A percentile compares a stretch with the other conserved stretches of the same genome.
phyloP scores from a whole-genome alignment of 2,329 filamentous ascomycete genomes.

The Aspergillus tamarii region DNA sequence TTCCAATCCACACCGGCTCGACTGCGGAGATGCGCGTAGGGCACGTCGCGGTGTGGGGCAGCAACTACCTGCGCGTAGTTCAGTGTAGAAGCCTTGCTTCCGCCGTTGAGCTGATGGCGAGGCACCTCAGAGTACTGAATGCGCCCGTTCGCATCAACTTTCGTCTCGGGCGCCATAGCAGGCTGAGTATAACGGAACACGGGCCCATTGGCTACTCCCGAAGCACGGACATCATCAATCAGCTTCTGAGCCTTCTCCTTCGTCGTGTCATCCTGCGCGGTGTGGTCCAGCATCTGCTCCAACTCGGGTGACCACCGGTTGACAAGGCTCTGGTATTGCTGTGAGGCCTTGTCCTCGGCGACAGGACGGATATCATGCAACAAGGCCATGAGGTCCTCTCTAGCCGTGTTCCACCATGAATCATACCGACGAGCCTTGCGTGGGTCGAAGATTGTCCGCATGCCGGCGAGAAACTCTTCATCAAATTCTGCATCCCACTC shows the following conservation, averaged over 20 bases:
- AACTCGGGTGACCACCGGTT: background rate
- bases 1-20: background rate
- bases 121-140: conserved; percentile 41
- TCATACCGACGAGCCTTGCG: conserved; percentile 58
- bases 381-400: conserved; percentile 26
- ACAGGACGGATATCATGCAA: conserved; percentile 2
- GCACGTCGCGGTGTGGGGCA: background rate
- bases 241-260: conserved; percentile 50
- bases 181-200: conserved; percentile 12
- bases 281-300: background rate
- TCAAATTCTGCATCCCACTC: conserved; percentile 19
- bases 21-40: background rate
- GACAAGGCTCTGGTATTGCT: background rate
- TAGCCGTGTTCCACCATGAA: conserved; percentile 43
- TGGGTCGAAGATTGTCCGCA: conserved; percentile 23
- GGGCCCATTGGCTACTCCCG: conserved; percentile 11
- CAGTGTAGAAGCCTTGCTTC: background rate
- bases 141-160: conserved; percentile 97
- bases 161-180: conserved; percentile 63
- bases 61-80: background rate
- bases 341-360: background rate
- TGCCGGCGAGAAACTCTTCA: background rate
- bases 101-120: background rate
- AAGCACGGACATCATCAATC: conserved; percentile 69
- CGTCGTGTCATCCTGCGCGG: background rate